A percentile compares a stretch with the other conserved stretches of the same genome.
These are phyloP conservation scores for Phytopythium sindhum DNA, from an alignment of 352 stramenopile genomes.

Conservation along the genomic window DNA sequence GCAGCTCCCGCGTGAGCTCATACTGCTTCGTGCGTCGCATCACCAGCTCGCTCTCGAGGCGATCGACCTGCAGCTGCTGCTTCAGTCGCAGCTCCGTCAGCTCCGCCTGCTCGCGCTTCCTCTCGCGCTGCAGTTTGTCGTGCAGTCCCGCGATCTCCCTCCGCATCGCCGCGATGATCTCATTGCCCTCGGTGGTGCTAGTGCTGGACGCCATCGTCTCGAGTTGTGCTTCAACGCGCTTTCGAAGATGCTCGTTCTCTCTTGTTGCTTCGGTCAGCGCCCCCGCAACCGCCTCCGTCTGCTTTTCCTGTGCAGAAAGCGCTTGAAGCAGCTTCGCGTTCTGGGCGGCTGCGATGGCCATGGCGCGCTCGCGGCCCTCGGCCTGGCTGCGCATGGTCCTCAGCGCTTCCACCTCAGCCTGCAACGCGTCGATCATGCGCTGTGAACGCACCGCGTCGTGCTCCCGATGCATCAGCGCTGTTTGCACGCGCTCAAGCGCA, in stretches of 20 bases:
- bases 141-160: constrained; percentile 32
- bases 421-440: constrained; percentile 51
- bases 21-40: constrained; percentile 77
- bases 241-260: constrained; percentile 41
- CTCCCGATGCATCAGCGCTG: constrained; percentile 46
- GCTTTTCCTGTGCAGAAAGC: constrained; percentile 52
- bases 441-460: constrained; percentile 53
- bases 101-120: constrained; percentile 42
- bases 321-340: constrained; percentile 68
- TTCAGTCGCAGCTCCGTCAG: constrained; percentile 35
- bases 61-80: constrained; percentile 59
- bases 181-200: constrained; percentile 34
- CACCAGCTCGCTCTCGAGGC: constrained; percentile 64
- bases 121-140: constrained; percentile 52
- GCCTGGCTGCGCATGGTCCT: constrained; percentile 47
- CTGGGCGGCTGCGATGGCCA: constrained; percentile 74
- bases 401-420: constrained; percentile 51
- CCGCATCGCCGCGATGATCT: constrained; percentile 25
- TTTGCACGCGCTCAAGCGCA: constrained; percentile 62
- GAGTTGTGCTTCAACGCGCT: constrained; percentile 10
- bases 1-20: constrained; percentile 68
- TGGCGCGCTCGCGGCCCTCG: constrained; percentile 57
- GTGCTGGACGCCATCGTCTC: constrained; percentile 22
- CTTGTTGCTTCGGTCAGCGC: constrained; percentile 20
- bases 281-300: constrained; percentile 20